Evolutionary conservation across 257 asterid genomes (phyloP).

Genomic region (Solanum pimpinellifolium): DNA sequence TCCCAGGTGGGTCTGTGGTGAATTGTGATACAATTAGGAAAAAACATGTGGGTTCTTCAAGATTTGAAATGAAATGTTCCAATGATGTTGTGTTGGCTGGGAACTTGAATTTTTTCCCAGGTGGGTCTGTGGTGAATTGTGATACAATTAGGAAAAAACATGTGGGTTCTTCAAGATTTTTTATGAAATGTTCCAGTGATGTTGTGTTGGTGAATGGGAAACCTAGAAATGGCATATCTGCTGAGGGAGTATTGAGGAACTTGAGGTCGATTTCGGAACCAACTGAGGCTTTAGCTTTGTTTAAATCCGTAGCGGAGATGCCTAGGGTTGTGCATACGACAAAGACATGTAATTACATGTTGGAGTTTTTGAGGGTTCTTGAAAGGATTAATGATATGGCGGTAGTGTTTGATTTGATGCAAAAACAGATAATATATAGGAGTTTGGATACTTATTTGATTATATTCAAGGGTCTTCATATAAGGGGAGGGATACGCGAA

Average conservation of each 20-base stretch:
- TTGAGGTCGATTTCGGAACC: conserved; percentile 51
- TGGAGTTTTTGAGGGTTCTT: conserved; percentile 60
- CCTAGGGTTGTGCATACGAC: conserved; percentile 69
- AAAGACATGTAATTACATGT: conserved; percentile 82
- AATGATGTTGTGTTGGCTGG: not conserved
- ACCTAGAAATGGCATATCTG: conserved; percentile 25
- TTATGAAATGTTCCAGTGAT: conserved; percentile 39
- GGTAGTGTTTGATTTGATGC: conserved; percentile 83
- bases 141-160: conserved; percentile 32
- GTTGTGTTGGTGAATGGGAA: conserved; percentile 16
- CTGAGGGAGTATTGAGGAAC: conserved; percentile 48
- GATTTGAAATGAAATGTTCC: not conserved
- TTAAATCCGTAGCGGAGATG: conserved; percentile 37
- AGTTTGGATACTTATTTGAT: conserved; percentile 65
- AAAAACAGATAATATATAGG: conserved; percentile 71
- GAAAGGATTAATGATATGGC: conserved; percentile 56
- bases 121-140: conserved; percentile 27
- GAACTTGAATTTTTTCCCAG: conserved; percentile 15
- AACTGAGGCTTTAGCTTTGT: conserved; percentile 41
- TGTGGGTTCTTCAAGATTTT: conserved; percentile 22
- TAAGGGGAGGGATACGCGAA: conserved; percentile 69
- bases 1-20: not conserved
- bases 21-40: not conserved
- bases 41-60: not conserved
- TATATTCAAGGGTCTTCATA: conserved; percentile 52